Conservation (phyloP, 257 asterid species). For the Jacaranda copaia region DNA sequence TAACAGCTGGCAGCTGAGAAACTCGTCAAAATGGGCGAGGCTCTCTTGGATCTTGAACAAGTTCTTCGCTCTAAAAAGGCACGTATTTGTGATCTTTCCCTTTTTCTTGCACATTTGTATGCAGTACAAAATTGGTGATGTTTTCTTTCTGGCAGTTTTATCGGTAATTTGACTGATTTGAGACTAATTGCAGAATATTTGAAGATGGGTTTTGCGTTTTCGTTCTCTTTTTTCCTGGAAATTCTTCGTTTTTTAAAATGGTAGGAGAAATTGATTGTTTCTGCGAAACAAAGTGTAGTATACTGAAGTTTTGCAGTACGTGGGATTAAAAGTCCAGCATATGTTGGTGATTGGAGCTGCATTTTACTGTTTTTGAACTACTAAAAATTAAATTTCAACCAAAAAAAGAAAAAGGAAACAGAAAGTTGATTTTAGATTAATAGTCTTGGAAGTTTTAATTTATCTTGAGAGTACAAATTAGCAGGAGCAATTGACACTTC, state of each 20-base stretch:
- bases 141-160: background rate
- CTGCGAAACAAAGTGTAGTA: background rate
- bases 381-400: background rate
- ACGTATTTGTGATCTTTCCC: background rate
- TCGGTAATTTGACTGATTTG: background rate
- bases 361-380: constrained; percentile 2
- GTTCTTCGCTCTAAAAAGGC: constrained; percentile 53
- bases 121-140: background rate
- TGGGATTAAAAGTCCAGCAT: background rate
- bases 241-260: background rate
- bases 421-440: background rate
- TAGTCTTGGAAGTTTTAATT: background rate
- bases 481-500: constrained; percentile 57
- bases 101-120: background rate
- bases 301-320: background rate
- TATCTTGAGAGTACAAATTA: constrained; percentile 15
- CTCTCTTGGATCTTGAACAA: constrained; percentile 46
- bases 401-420: too few species aligned
- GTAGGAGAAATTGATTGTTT: constrained; percentile 22
- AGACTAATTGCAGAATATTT: constrained; percentile 13
- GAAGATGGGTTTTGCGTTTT: constrained; percentile 9
- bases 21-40: constrained; percentile 45
- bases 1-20: background rate
- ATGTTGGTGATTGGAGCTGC: constrained; percentile 19
- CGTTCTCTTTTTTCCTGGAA: background rate